Conservation (phyloP, 148 eudicot genomes). For the Camellia lanceoleosa region DNA sequence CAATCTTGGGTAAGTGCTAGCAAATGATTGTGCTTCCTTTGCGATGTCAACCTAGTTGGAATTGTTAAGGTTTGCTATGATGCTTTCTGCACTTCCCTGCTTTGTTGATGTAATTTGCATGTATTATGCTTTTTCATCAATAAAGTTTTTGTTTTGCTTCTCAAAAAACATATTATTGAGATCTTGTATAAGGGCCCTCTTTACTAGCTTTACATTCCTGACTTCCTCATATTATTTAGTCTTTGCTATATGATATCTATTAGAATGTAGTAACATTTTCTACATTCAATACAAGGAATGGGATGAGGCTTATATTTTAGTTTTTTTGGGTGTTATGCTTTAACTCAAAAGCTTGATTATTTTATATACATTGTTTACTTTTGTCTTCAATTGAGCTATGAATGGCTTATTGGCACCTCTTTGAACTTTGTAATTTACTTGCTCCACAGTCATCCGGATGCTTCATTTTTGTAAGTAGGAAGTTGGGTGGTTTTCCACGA, state of each 20-base stretch:
- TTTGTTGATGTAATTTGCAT: no score
- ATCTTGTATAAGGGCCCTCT: neutral
- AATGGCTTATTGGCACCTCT: neutral
- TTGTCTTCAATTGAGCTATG: conserved; percentile 7
- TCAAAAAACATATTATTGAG: neutral
- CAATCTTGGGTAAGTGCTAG: no score
- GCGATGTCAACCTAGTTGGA: no score
- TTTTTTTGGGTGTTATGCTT: neutral
- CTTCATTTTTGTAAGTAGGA: conserved; percentile 42
- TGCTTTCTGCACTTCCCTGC: no score
- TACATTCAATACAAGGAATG: neutral
- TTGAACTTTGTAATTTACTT: conserved; percentile 43
- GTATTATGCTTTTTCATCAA: no score
- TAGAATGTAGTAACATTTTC: neutral
- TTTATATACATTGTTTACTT: neutral
- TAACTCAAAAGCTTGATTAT: neutral
- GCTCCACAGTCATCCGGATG: conserved; percentile 38
- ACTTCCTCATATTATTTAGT: neutral
- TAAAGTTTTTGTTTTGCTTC: no score
- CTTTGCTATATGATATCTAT: neutral
- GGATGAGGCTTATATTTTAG: neutral
- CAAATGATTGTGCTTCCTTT: no score
- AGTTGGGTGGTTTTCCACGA: conserved; percentile 19
- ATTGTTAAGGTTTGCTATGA: no score
- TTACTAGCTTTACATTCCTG: neutral